A percentile compares a stretch with the other conserved stretches of the same genome.
Conservation (phyloP, 2,329 filamentous ascomycete genomes). For the Alternaria burnsii region DNA sequence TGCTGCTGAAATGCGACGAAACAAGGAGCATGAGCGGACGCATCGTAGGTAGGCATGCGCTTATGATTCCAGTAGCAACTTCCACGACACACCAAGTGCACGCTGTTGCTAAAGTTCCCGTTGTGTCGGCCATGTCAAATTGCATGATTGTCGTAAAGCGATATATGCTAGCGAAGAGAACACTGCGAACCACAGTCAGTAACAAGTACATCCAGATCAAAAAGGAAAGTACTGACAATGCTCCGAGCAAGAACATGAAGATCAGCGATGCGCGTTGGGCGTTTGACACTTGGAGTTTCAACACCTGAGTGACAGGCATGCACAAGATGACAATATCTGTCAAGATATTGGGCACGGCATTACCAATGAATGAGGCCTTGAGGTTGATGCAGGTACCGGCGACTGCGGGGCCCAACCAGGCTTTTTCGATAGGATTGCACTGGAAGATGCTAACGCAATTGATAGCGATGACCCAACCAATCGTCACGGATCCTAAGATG, state of each 20-base stretch:
- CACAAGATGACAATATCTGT: conserved; percentile 59
- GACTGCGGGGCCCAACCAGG: conserved; percentile 56
- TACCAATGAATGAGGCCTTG: conserved; percentile 61
- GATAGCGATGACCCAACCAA: conserved; percentile 59
- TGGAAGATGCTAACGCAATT: conserved; percentile 63
- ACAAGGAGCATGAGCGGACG: conserved; percentile 23
- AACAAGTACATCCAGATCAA: background rate
- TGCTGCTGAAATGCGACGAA: conserved; percentile 19
- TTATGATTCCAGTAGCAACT: conserved; percentile 24
- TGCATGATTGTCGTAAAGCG: conserved; percentile 25
- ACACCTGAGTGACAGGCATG: conserved; percentile 59
- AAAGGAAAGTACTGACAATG: conserved; percentile 47
- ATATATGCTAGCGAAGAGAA: conserved; percentile 28
- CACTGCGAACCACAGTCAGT: conserved; percentile 18
- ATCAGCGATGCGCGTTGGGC: conserved; percentile 57
- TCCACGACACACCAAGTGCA: conserved; percentile 27
- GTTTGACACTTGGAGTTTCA: conserved; percentile 55
- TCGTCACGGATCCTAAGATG: conserved; percentile 54
- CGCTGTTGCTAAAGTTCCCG: conserved; percentile 17
- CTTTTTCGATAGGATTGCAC: conserved; percentile 59
- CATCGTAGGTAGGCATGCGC: conserved; percentile 23
- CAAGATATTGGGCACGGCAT: conserved; percentile 58
- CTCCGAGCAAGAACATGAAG: conserved; percentile 57
- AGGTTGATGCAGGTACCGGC: conserved; percentile 61
- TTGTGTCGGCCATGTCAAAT: conserved; percentile 21